Evolutionary conservation across 805 yeast species (phyloP), one percentile per base, ranked within the genome.

Genomic region (Ogataea polymorpha): DNA sequence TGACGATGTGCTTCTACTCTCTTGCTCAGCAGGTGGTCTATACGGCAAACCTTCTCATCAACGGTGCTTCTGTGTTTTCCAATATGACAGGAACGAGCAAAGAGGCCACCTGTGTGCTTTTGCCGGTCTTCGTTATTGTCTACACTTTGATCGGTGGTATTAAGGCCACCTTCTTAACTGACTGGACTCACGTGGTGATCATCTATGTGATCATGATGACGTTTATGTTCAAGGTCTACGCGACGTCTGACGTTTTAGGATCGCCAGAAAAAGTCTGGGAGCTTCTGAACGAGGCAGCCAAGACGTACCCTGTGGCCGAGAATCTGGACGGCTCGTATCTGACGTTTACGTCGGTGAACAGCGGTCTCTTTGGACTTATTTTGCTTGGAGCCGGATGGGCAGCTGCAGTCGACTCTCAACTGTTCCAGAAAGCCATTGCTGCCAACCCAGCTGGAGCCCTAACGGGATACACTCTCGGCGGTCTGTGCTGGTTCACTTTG

Each of bases 391-490:
- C 67, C 1, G 67, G 66, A 29, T 58, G 67, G 58, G 67, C 65
- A 4, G 56, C 61, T 11, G 53, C 63, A 8, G 63, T 58, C 24
- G 64, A 62, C 41, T 57, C 65, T 10, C 62, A 56, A 31, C 43
- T 58, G 25, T 61, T 55, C 37, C 68, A 63, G 43, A 61, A 62
- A 46, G 72, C 76, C 3, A 67, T 71, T 48, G 73, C 76, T 14
- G 67, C 73, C 10, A 51, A 66, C 32, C 66, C 71, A 6, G 63
- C 62, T 2, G 56, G 49, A 6, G 70, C 71, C 2, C 61, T 70
- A n/a, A 58, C 60, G 2, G 73, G 74, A 4, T 71, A 71, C 48
- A 50, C 67, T n/a, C 45, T 69, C n/a, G 75, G 75, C n/a, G 71
- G 72, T 2, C 16, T 70, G 7, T 64, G 71, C 32, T 71, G 75